Evolutionary conservation across 108 stramenopile genomes (phyloP), one percentile per base, ranked within the genome.

Genomic region (Parmales sp.): DNA sequence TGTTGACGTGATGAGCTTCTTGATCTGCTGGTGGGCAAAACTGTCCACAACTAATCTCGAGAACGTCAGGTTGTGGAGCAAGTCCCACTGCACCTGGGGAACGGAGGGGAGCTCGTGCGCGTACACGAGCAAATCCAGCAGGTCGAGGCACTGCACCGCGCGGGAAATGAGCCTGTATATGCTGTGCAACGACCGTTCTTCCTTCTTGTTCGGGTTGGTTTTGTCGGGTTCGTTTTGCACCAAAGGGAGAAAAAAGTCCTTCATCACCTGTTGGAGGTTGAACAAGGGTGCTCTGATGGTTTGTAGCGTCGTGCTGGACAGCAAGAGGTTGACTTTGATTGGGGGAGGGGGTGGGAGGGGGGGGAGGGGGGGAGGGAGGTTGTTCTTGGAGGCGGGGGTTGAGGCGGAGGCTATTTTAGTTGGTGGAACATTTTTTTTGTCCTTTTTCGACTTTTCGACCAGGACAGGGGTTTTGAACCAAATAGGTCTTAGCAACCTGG

Each of bases 391-490:
- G 13, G 22, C 50, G 50, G 22, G 8, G 50, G 22, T 23, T 16
- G 7, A 11, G 29, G 28, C 39, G 11, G 60, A 37, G 28, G 67
- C 66, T 38, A 49, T 63, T 11, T 70, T 69, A 45, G 83, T 69
- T 13, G 69, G 76, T 19, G 69, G 51, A 13, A 90, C 90, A 69
- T 90, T 90, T 0, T 88, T 90, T 16, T 34, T 72, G 9, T 65
- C 64, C 41, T 51, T 34, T 36, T 70, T 64, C 19, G 16, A 36
- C 5, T 54, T 39, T 2, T 54, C 34, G 7, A 89, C 88, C 19
- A 90, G 87, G 37, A 88, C 90, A 7, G 79, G 80, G 8, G 88
- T 84, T 74, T 91, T 91, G 70, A 81, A 75, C 93, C 90, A 94
- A 50, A 91, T 66, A 28, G 90, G 93, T 22, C 93, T 86, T 36